These are phyloP conservation scores for Nevesoporus exiguus DNA, from an alignment of 768 basidiomycete species.

Conservation along the genomic window DNA sequence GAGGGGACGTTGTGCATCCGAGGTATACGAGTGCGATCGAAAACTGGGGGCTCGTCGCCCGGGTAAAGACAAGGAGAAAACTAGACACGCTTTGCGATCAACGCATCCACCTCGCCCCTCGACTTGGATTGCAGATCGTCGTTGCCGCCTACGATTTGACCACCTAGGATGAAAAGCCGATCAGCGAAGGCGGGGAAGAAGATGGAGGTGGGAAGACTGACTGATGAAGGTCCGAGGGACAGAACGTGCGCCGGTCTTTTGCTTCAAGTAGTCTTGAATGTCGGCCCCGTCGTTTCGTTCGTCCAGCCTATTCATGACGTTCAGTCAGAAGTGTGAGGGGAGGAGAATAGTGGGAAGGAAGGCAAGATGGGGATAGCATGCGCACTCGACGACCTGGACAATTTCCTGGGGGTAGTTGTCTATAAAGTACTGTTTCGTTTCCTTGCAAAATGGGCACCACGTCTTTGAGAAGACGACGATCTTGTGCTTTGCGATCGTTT, in stretches of 20 bases:
- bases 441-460: conserved; percentile 50
- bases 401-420: conserved; percentile 37
- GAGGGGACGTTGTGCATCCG: not conserved
- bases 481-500: conserved; percentile 46
- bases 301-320: conserved; percentile 44
- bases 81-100: conserved; percentile 7
- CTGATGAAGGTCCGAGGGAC: conserved; percentile 81
- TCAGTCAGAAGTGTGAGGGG: not conserved
- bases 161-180: conserved; percentile 6
- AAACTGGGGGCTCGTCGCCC: not conserved
- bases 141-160: conserved; percentile 20
- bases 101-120: not conserved
- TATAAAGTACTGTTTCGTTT: conserved; percentile 46
- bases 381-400: conserved; percentile 48
- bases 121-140: conserved; percentile 13
- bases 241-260: conserved; percentile 65
- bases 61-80: no score
- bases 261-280: conserved; percentile 62
- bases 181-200: not conserved
- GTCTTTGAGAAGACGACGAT: conserved; percentile 61
- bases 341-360: not conserved
- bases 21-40: no score
- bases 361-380: not conserved
- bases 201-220: conserved; percentile 30
- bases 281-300: conserved; percentile 50